These are phyloP conservation scores for Amanita jacksonii DNA, from an alignment of 768 basidiomycete species.

Conservation along the genomic window DNA sequence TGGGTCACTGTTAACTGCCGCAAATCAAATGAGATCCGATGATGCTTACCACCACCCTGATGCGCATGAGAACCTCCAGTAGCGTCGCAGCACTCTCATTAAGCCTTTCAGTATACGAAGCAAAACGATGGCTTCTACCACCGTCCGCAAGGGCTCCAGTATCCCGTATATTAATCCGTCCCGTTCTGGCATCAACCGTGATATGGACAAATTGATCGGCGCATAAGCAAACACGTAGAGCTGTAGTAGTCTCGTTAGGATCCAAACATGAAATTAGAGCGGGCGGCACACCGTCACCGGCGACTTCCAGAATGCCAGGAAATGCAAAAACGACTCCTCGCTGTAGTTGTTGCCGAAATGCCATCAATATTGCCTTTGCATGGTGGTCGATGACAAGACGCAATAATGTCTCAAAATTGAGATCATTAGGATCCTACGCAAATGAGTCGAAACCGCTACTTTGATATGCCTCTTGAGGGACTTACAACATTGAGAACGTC, in stretches of 20 bases:
- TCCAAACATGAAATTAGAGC: not conserved
- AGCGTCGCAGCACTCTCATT: slow-evolving; percentile 63
- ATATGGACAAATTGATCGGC: slow-evolving; percentile 70
- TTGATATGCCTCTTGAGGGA: slow-evolving; percentile 9
- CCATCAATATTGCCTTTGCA: slow-evolving; percentile 47
- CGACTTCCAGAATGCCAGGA: slow-evolving; percentile 47
- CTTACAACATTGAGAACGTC: slow-evolving; percentile 50
- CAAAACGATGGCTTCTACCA: slow-evolving; percentile 60
- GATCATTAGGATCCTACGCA: slow-evolving; percentile 49
- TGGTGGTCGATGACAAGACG: slow-evolving; percentile 56
- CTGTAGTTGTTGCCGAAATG: slow-evolving; percentile 47
- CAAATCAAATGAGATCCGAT: not conserved
- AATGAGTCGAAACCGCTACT: slow-evolving; percentile 3
- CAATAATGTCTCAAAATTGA: slow-evolving; percentile 70
- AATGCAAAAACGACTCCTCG: slow-evolving; percentile 50
- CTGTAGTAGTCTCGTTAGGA: slow-evolving; percentile 13
- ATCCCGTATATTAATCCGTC: slow-evolving; percentile 69
- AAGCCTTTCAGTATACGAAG: slow-evolving; percentile 44
- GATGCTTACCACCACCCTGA: slow-evolving; percentile 54
- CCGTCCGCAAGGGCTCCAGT: slow-evolving; percentile 73
- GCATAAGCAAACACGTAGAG: slow-evolving; percentile 62
- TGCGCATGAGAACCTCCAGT: slow-evolving; percentile 41
- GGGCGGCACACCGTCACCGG: slow-evolving; percentile 41
- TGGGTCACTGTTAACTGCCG: slow-evolving; percentile 20
- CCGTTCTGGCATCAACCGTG: slow-evolving; percentile 72